Evolutionary conservation across 805 yeast genomes (phyloP), one percentile per base, ranked within the genome.

Genomic region (Saccharomyces jurei): DNA sequence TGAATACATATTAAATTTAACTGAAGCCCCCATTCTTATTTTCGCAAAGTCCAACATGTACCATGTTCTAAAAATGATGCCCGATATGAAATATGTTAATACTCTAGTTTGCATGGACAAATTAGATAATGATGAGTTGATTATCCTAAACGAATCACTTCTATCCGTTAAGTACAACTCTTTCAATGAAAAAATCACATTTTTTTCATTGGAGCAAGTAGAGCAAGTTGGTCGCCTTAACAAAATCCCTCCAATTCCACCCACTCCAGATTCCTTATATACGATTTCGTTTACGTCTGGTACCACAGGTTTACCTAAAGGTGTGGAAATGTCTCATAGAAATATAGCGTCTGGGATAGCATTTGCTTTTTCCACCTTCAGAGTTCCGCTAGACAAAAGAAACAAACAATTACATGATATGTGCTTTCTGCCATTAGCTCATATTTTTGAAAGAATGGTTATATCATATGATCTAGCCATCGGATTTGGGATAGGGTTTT

Each of bases 201-300:
- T 86, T 41, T 69, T 69, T 55, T 70, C 73, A 30, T 69, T 78
- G 56, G 69, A 70, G 17, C 77, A 75, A 28, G 69, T 79, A 6
- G 73, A 74, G 51, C 59, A 65, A 3, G 56, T 78, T 54, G 81
- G 79, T 51, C 63, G 59, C 57, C 66, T 77, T 55, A 72, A 79
- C 49, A 76, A 80, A 51, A 62, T 67, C 50, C 70, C 77, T 46
- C 62, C 67, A 56, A 63, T 67, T 46, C 80, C 80, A 11, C 86
- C 89, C 27, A 71, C 67, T 1, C 79, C 83, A 1, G 77, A 79
- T 14, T 76, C 79, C 26, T 49, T 78, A 21, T 82, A 81, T 65
- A 83, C 90, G 17, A 79, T 86, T 50, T 81, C 85, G 6, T 85
- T 84, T 66, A 86, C 91, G 2, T 82, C 88, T 0, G 91, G 91